A percentile compares a stretch with the other conserved stretches of the same genome.
phyloP scores from a whole-genome alignment of 2,329 filamentous ascomycete species.

The Zymoseptoria tritici region DNA sequence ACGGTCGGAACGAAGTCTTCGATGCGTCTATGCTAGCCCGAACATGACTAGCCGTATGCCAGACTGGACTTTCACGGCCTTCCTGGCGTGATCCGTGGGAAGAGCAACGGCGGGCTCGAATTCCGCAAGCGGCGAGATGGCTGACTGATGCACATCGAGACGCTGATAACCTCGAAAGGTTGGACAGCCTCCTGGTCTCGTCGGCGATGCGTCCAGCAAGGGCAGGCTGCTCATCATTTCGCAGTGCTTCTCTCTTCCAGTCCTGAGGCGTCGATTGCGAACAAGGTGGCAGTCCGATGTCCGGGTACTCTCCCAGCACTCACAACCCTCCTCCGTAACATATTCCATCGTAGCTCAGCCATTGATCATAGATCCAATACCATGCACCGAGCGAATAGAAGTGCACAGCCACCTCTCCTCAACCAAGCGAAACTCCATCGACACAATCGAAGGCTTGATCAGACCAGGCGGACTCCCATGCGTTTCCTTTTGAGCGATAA shows the following conservation, averaged over 20 bases:
- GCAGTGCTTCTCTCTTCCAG: not conserved
- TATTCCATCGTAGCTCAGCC: not conserved
- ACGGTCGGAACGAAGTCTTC: not conserved
- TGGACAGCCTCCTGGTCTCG: too few relatives aligned
- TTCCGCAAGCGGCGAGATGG: not conserved
- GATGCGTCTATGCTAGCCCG: not conserved
- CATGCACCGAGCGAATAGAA: conserved; percentile 1
- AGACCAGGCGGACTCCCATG: not conserved
- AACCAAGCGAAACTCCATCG: not conserved
- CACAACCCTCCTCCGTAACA: not conserved
- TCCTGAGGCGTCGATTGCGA: not conserved
- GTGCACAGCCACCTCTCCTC: not conserved
- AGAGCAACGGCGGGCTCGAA: not conserved
- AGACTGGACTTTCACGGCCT: not conserved
- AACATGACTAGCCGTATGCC: not conserved
- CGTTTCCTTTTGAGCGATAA: not conserved
- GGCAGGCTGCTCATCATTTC: not conserved
- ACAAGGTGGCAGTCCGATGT: not conserved
- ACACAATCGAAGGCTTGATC: not conserved
- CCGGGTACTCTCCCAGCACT: not conserved
- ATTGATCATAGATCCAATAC: not conserved
- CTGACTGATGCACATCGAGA: not conserved
- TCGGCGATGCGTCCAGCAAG: too few relatives aligned
- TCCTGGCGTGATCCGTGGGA: not conserved
- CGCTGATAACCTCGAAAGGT: too few relatives aligned